Percentiles rank a stretch among this genome's conserved stretches.
phyloP scores from a whole-genome alignment of 495 filamentous ascomycete species.

The Achaetomiella virescens region DNA sequence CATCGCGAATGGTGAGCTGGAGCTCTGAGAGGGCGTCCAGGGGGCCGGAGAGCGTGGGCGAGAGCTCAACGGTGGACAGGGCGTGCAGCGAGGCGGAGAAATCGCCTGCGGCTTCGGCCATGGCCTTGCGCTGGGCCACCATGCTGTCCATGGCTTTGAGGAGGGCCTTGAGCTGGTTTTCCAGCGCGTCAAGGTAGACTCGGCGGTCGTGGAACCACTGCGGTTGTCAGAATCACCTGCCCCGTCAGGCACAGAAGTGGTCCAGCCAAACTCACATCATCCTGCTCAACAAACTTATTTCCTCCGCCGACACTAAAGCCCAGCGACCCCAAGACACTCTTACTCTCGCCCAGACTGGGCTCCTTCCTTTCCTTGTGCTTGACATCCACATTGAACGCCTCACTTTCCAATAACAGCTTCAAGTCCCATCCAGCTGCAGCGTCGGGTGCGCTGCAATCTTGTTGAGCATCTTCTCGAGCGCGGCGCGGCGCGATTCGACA shows the following conservation, averaged over 20 bases:
- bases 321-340: constrained; percentile 83
- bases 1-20: constrained; percentile 85
- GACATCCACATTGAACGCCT: constrained; percentile 89
- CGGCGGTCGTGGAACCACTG: constrained; percentile 97
- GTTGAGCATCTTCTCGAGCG: constrained; percentile 94
- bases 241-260: too few species aligned
- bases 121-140: constrained; percentile 80
- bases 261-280: constrained; percentile 68
- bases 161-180: constrained; percentile 89
- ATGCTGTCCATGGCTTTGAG: constrained; percentile 91
- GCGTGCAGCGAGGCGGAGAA: constrained; percentile 88
- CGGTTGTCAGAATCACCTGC: background rate
- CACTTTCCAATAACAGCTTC: constrained; percentile 94
- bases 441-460: constrained; percentile 86
- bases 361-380: constrained; percentile 96
- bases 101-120: constrained; percentile 87
- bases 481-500: constrained; percentile 82
- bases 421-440: constrained; percentile 88
- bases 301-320: constrained; percentile 68
- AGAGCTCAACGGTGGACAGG: constrained; percentile 81
- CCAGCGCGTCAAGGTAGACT: constrained; percentile 88
- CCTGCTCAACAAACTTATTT: constrained; percentile 91
- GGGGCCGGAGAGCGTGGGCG: constrained; percentile 78
- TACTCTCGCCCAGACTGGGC: constrained; percentile 77
- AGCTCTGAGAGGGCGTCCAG: constrained; percentile 86